Percentiles rank a stretch among this genome's conserved stretches.
Conservation (phyloP, 768 basidiomycete genomes). For the Termitomyces sp. region DNA sequence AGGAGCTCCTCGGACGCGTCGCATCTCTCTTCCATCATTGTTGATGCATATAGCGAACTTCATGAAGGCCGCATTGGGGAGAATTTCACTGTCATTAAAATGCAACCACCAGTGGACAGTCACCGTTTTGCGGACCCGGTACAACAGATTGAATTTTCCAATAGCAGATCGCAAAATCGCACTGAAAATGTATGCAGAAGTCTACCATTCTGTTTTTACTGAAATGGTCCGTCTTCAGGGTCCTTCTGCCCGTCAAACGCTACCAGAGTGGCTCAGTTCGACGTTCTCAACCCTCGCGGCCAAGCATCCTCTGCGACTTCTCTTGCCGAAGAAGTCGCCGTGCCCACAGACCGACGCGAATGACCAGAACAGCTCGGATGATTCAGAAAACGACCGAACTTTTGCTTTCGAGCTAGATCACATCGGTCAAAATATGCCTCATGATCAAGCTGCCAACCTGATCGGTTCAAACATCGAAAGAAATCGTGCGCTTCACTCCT, state of each 20-base stretch:
- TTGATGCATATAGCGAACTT: constrained; percentile 10
- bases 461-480: background rate
- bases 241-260: constrained; percentile 14
- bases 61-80: constrained; percentile 30
- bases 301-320: constrained; percentile 42
- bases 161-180: background rate
- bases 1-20: constrained; percentile 36
- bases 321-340: constrained; percentile 23
- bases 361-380: background rate
- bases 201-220: background rate
- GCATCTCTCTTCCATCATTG: background rate
- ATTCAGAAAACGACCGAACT: constrained; percentile 6
- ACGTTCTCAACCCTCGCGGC: constrained; percentile 44
- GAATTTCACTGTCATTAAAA: constrained; percentile 39
- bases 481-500: background rate
- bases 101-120: constrained; percentile 15
- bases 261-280: constrained; percentile 53
- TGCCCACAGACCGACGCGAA: background rate
- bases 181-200: background rate
- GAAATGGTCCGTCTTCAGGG: background rate
- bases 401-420: constrained; percentile 16
- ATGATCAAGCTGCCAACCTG: background rate
- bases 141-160: background rate
- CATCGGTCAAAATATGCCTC: background rate
- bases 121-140: background rate